phyloP scores from a whole-genome alignment of 2,329 filamentous ascomycete species.

The Colletotrichum godetiae region DNA sequence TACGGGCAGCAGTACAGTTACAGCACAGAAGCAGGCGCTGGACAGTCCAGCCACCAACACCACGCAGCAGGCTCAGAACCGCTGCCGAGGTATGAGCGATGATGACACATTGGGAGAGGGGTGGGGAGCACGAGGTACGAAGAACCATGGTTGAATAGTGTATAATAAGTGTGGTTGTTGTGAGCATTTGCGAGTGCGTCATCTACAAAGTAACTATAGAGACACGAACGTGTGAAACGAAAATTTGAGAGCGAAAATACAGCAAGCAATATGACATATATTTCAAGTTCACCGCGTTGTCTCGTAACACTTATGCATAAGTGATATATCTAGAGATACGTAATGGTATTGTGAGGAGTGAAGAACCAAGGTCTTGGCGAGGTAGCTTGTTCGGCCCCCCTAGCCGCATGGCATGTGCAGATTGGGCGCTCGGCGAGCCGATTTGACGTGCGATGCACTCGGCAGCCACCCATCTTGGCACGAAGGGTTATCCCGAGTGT shows the following conservation, averaged over 20 bases:
- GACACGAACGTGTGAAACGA: slow-evolving; percentile 26
- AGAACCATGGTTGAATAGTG: slow-evolving; percentile 27
- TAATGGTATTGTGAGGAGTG: background rate
- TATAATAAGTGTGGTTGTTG: slow-evolving; percentile 30
- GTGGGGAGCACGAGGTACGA: slow-evolving; percentile 6
- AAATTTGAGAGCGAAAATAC: slow-evolving; percentile 27
- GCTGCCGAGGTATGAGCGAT: slow-evolving; percentile 50
- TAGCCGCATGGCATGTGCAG: background rate
- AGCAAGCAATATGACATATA: slow-evolving; percentile 15
- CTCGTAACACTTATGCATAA: no score
- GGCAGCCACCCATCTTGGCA: slow-evolving; percentile 25
- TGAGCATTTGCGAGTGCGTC: slow-evolving; percentile 30
- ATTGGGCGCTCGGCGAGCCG: background rate
- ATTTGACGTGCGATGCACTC: background rate
- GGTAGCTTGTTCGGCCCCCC: background rate
- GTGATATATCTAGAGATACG: background rate
- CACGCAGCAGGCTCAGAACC: slow-evolving; percentile 40
- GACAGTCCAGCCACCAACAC: slow-evolving; percentile 21
- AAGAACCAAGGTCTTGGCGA: background rate
- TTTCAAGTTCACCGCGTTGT: background rate
- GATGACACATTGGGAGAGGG: slow-evolving; percentile 14
- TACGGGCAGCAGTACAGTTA: slow-evolving; percentile 50
- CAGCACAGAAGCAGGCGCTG: slow-evolving; percentile 22
- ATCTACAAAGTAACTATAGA: slow-evolving; percentile 32
- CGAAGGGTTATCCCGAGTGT: slow-evolving; percentile 5